Evolutionary conservation across 2,329 filamentous ascomycete species (phyloP), one percentile per base, ranked within the genome.

Genomic region (Aspergillus sp.): DNA sequence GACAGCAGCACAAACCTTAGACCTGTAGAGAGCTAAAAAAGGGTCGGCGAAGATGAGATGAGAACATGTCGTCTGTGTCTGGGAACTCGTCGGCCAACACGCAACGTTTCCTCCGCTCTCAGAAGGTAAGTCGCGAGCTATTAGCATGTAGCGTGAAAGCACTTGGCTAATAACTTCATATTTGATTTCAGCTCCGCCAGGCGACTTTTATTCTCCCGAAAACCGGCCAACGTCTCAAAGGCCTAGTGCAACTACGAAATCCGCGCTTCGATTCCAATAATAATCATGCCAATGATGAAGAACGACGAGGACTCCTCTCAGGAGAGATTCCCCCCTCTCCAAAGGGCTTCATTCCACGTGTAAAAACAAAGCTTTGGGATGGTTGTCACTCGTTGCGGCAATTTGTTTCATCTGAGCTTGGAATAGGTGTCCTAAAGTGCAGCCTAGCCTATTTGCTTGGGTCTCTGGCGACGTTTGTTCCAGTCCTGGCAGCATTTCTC

Each of bases 391-490:
- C 71, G 50, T 69, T 82, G 48, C 82, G 84, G 74, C 69, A 73
- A 57, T 95, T 91, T 80, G 69, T 87, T 6, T 79, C 82, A 39
- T 93, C 91, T 0, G 87, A 89, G 35, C 87, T 84, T 35, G 93
- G 91, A 6, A 87, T 88, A 58, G 89, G 88, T 40, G 90, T 96
- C 53, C 78, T 97, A 68, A 97, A 97, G 76, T 97, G 92, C 79
- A 93, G 91, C 33, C 76, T 97, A 60, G 93, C 93, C 45, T 97
- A 97, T 76, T 79, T 96, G 4, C 76, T 97, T 35, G 93, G 90
- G 17, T 96, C 90, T 65, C 79, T 96, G 73, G 91, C 88, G 37
- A 97, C 93, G 0, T 95, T 96, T 67, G 87, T 91, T 61, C 84
- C 88, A 2, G 82, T 84, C 3, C 81, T 96, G 56, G 87, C 91